Percentiles rank a stretch among this genome's conserved stretches.
Evolutionary conservation across 2,329 filamentous ascomycete genomes (phyloP).

Genomic region (Trichoderma guizhouense): DNA sequence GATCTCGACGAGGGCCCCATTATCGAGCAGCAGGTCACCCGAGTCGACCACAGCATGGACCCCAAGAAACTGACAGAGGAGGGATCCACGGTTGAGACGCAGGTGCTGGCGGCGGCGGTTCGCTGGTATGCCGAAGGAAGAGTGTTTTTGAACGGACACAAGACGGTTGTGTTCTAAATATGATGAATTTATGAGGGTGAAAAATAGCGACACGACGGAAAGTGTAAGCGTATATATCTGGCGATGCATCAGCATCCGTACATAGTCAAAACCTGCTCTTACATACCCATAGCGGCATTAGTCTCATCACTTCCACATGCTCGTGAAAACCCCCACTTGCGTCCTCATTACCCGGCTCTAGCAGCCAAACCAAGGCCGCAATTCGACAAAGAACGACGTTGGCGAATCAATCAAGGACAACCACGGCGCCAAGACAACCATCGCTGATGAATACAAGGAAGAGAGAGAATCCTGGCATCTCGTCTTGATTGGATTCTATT

Average conservation of each 20-base stretch:
- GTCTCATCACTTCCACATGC: not conserved
- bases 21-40: conserved; percentile 77
- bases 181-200: not conserved
- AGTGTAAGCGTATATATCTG: conserved; percentile 1
- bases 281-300: not conserved
- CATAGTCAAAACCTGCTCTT: not conserved
- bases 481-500: not conserved
- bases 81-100: conserved; percentile 80
- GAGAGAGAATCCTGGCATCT: not conserved
- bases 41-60: conserved; percentile 74
- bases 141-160: conserved; percentile 73
- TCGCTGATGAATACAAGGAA: not conserved
- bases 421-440: not conserved
- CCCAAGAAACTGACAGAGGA: conserved; percentile 74
- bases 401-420: not conserved
- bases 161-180: conserved; percentile 71
- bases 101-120: conserved; percentile 75
- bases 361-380: not conserved
- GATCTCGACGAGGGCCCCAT: conserved; percentile 85
- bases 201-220: not conserved
- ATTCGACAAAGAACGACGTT: not conserved
- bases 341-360: not conserved
- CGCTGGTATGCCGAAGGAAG: conserved; percentile 79
- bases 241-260: conserved; percentile 1
- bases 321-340: not conserved